phyloP scores from a whole-genome alignment of 2,329 filamentous ascomycete species.

The Monilinia aucupariae region DNA sequence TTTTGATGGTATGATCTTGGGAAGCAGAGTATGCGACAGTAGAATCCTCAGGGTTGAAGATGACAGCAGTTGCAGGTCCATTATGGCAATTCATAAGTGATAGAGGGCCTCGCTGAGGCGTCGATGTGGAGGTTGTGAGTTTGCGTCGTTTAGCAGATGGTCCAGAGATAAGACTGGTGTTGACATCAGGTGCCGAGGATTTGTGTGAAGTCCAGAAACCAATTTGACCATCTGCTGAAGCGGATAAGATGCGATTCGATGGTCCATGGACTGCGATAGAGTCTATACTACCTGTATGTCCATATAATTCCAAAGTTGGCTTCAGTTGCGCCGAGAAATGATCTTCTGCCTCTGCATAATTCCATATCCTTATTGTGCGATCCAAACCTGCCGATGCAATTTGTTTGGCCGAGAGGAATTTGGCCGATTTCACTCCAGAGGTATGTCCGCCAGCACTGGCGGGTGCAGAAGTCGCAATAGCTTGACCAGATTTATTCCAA shows the following conservation, averaged over 20 bases:
- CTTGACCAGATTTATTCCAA: constrained; percentile 84
- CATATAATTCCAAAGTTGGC: constrained; percentile 75
- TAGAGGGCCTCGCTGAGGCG: constrained; percentile 69
- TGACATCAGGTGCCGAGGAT: constrained; percentile 67
- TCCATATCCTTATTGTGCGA: constrained; percentile 82
- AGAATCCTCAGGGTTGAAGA: constrained; percentile 78
- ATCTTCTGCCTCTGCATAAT: constrained; percentile 65
- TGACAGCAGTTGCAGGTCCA: constrained; percentile 67
- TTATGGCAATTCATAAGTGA: constrained; percentile 65
- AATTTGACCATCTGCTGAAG: constrained; percentile 74
- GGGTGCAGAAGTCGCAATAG: constrained; percentile 69
- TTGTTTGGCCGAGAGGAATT: constrained; percentile 72
- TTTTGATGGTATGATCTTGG: constrained; percentile 84
- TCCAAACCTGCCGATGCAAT: constrained; percentile 81
- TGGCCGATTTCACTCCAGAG: constrained; percentile 73
- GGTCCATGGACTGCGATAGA: constrained; percentile 67
- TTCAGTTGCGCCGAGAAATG: constrained; percentile 54
- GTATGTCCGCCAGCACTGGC: constrained; percentile 66
- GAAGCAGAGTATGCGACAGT: constrained; percentile 90
- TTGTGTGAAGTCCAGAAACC: constrained; percentile 87
- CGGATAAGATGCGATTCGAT: constrained; percentile 75
- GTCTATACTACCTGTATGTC: constrained; percentile 71
- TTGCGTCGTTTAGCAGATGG: constrained; percentile 74
- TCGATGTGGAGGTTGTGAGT: constrained; percentile 46
- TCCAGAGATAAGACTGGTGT: constrained; percentile 62